These are phyloP conservation scores for Aspergillus chevalieri DNA, from an alignment of 2,329 filamentous ascomycete genomes.

Conservation along the genomic window DNA sequence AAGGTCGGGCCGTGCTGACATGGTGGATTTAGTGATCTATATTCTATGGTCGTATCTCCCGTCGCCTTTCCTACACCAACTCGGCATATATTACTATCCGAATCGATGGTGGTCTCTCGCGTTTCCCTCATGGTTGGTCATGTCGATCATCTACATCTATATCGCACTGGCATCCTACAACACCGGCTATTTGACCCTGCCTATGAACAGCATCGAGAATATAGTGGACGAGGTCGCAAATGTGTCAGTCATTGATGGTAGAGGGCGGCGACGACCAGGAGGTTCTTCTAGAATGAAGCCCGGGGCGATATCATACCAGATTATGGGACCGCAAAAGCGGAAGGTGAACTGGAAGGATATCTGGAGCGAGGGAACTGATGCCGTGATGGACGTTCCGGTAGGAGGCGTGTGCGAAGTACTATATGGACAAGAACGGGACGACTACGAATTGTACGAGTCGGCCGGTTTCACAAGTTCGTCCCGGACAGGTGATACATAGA, in stretches of 20 bases:
- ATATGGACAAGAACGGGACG: conserved; percentile 60
- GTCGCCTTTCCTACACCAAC: conserved; percentile 80
- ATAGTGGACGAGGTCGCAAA: conserved; percentile 86
- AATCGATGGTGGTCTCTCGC: conserved; percentile 97
- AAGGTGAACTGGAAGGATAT: conserved; percentile 67
- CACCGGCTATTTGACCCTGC: conserved; percentile 77
- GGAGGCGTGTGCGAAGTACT: conserved; percentile 92
- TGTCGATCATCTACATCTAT: conserved; percentile 86
- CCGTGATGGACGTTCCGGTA: conserved; percentile 92
- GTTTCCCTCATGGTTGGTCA: conserved; percentile 82
- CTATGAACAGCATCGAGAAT: conserved; percentile 73
- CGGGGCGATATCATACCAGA: conserved; percentile 35
- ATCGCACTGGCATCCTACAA: conserved; percentile 89
- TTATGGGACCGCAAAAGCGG: conserved; percentile 37
- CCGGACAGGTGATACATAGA: background rate
- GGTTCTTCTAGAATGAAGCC: conserved; percentile 39
- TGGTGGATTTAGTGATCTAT: conserved; percentile 47
- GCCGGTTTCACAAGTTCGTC: background rate
- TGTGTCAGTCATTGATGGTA: conserved; percentile 72
- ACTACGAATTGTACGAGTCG: conserved; percentile 16
- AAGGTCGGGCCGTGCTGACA: too few relatives aligned
- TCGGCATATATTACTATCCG: conserved; percentile 95
- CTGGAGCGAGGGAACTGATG: conserved; percentile 92
- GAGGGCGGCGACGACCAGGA: conserved; percentile 51
- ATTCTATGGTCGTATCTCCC: conserved; percentile 85